These are phyloP conservation scores for Bipolaris gigantea DNA, from an alignment of 2,329 filamentous ascomycete species.

Conservation along the genomic window DNA sequence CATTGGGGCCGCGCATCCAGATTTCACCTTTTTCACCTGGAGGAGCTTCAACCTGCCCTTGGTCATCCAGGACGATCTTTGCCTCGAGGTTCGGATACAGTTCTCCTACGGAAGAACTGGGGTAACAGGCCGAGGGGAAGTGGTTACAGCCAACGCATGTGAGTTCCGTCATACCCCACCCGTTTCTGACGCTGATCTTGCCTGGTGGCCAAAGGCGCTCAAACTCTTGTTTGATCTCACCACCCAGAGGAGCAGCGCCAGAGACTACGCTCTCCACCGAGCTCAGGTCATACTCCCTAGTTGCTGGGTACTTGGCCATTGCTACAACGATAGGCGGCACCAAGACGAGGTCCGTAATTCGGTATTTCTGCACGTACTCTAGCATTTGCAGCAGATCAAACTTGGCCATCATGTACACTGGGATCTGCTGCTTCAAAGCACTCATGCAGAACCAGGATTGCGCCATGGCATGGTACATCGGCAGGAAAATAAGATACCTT, in stretches of 20 bases:
- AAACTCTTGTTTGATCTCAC: slow-evolving; percentile 53
- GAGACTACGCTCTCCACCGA: slow-evolving; percentile 62
- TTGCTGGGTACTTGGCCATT: slow-evolving; percentile 70
- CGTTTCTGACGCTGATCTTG: slow-evolving; percentile 63
- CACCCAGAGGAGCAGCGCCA: slow-evolving; percentile 68
- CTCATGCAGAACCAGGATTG: slow-evolving; percentile 71
- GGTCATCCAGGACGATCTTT: slow-evolving; percentile 63
- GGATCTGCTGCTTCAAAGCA: slow-evolving; percentile 58
- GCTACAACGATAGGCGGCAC: slow-evolving; percentile 77
- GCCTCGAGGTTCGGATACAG: slow-evolving; percentile 69
- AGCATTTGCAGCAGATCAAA: slow-evolving; percentile 78
- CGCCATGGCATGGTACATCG: slow-evolving; percentile 56
- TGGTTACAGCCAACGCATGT: slow-evolving; percentile 72
- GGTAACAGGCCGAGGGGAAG: slow-evolving; percentile 55
- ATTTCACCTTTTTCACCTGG: slow-evolving; percentile 67
- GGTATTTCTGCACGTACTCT: slow-evolving; percentile 65
- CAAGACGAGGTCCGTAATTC: slow-evolving; percentile 66
- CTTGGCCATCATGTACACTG: slow-evolving; percentile 75
- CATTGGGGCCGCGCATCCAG: slow-evolving; percentile 70
- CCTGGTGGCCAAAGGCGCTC: slow-evolving; percentile 58
- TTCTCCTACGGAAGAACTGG: slow-evolving; percentile 63
- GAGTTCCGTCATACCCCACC: slow-evolving; percentile 85
- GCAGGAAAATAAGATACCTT: slow-evolving; percentile 67
- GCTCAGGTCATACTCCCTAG: slow-evolving; percentile 68
- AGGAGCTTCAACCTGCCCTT: slow-evolving; percentile 54